These are phyloP conservation scores for Nepenthes mirabilis DNA, from an alignment of 148 eudicot species.

Conservation along the genomic window DNA sequence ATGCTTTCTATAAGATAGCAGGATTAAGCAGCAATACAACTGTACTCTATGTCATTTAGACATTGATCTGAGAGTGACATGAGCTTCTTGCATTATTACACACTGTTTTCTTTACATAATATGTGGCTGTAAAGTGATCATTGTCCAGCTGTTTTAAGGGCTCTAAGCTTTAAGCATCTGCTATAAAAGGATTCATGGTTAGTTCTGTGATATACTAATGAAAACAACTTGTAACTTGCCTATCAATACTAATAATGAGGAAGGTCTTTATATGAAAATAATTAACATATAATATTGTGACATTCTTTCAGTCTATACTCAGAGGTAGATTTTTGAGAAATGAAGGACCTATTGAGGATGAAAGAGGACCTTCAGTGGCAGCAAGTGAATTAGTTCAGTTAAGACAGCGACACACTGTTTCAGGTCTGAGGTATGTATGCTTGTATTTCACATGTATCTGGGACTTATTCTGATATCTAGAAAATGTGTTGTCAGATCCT, in stretches of 20 bases:
- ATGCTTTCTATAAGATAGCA: too few species aligned
- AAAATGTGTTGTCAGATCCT: background rate
- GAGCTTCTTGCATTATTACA: too few species aligned
- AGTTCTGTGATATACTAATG: background rate
- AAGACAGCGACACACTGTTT: slow-evolving; percentile 89
- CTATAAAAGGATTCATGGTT: too few species aligned
- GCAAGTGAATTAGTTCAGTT: slow-evolving; percentile 76
- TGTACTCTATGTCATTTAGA: too few species aligned
- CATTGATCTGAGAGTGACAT: too few species aligned
- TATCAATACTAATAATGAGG: background rate
- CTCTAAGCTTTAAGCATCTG: too few species aligned
- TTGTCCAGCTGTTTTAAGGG: too few species aligned
- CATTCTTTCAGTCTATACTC: slow-evolving; percentile 62
- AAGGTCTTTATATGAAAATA: background rate
- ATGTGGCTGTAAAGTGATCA: too few species aligned
- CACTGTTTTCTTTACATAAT: too few species aligned
- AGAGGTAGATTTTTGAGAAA: slow-evolving; percentile 93
- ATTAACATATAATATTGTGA: slow-evolving; percentile 1
- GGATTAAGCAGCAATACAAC: too few species aligned
- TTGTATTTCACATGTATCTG: slow-evolving; percentile 1
- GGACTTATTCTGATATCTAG: background rate
- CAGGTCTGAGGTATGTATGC: slow-evolving; percentile 68
- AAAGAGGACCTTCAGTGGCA: slow-evolving; percentile 73
- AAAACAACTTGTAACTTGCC: background rate
- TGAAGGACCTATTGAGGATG: slow-evolving; percentile 76